Evolutionary conservation across 2,329 filamentous ascomycete genomes (phyloP).

Genomic region (Paraphoma sp.): DNA sequence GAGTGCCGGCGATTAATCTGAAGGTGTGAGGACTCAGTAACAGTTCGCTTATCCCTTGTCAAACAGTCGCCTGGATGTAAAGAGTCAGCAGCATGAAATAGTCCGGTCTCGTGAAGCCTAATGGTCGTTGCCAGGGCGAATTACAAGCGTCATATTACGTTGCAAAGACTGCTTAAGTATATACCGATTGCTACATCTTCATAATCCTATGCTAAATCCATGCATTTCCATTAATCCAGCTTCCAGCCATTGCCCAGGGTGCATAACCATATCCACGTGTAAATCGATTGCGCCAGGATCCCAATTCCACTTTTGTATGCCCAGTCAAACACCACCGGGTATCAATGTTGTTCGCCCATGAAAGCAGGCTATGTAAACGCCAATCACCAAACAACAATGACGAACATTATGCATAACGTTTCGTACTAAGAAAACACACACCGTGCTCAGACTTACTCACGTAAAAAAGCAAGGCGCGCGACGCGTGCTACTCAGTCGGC

Average conservation of each 20-base stretch:
- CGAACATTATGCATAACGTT: not conserved
- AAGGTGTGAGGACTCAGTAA: no score
- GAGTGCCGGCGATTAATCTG: no score
- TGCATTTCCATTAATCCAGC: not conserved
- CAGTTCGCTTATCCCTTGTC: no score
- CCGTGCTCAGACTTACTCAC: not conserved
- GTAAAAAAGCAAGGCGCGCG: not conserved
- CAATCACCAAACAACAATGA: not conserved
- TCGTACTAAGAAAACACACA: not conserved
- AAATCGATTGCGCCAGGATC: not conserved
- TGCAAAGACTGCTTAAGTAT: not conserved
- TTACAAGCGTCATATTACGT: slow-evolving; percentile 1
- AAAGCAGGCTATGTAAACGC: not conserved
- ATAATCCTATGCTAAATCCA: not conserved
- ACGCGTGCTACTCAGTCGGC: not conserved
- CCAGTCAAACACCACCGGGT: slow-evolving; percentile 5
- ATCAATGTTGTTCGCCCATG: slow-evolving; percentile 2
- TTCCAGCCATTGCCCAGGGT: not conserved
- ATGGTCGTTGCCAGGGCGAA: no score
- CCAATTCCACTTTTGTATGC: slow-evolving; percentile 6
- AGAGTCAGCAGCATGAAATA: no score
- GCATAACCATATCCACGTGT: not conserved
- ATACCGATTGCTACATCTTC: not conserved
- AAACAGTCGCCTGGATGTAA: no score
- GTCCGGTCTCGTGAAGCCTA: no score